phyloP scores from a whole-genome alignment of 1,284 basidiomycete species.

The Hymenochaete sp. region DNA sequence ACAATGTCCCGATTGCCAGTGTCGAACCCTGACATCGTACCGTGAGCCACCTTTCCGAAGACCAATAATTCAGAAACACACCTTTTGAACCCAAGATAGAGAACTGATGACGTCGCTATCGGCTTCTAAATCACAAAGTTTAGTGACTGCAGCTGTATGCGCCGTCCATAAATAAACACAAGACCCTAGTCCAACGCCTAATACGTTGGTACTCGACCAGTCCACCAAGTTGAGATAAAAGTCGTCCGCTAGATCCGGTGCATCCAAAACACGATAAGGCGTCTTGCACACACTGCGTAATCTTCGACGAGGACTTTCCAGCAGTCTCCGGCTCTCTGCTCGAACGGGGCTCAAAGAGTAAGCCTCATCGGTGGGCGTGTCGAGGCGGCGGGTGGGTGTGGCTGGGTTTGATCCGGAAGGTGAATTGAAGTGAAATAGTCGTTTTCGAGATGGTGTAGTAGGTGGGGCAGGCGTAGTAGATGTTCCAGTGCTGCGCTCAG shows the following conservation, averaged over 20 bases:
- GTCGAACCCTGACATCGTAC: conserved; percentile 56
- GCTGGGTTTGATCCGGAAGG: conserved; percentile 50
- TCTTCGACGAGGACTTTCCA: conserved; percentile 77
- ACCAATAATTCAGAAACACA: conserved; percentile 26
- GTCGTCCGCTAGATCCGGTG: conserved; percentile 94
- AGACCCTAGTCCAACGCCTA: conserved; percentile 86
- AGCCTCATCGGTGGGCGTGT: conserved; percentile 70
- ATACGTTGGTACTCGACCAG: conserved; percentile 91
- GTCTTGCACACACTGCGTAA: conserved; percentile 87
- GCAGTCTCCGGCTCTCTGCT: conserved; percentile 72
- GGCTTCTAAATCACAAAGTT: conserved; percentile 75
- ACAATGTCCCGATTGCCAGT: conserved; percentile 86
- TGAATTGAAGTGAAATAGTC: conserved; percentile 61
- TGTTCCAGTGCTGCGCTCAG: conserved; percentile 41
- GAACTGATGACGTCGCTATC: conserved; percentile 70
- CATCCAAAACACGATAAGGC: conserved; percentile 95
- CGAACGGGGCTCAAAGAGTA: conserved; percentile 91
- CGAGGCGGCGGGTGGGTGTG: conserved; percentile 56
- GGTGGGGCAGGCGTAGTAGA: conserved; percentile 38
- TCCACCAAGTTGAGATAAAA: conserved; percentile 98
- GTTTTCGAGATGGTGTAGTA: conserved; percentile 56
- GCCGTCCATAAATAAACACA: conserved; percentile 98
- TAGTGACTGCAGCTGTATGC: conserved; percentile 84
- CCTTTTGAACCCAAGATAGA: conserved; percentile 88
- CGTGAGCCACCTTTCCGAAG: background rate